These are phyloP conservation scores for Linnemannia schmuckeri DNA, from an alignment of 192 early-diverging fungal species.

Conservation along the genomic window DNA sequence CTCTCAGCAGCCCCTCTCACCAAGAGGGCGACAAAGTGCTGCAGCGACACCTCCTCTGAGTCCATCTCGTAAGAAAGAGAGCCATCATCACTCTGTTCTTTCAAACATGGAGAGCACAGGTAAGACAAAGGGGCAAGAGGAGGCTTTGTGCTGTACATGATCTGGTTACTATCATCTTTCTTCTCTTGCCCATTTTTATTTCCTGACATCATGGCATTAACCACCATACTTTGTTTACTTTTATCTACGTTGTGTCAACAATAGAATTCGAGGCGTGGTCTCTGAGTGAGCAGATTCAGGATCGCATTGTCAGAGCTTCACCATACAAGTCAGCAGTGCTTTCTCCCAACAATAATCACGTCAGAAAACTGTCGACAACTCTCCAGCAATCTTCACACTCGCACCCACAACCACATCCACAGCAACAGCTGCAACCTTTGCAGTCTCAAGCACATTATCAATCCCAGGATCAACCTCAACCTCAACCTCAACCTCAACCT, in stretches of 20 bases:
- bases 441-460: not conserved
- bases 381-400: not conserved
- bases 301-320: slow-evolving; percentile 18
- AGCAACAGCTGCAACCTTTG: not conserved
- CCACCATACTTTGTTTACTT: not conserved
- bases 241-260: not conserved
- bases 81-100: slow-evolving; percentile 13
- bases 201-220: not conserved
- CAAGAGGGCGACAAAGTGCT: slow-evolving; percentile 2
- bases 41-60: slow-evolving; percentile 50
- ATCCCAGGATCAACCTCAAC: not conserved
- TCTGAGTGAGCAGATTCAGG: slow-evolving; percentile 41
- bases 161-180: not conserved
- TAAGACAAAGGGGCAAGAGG: not conserved
- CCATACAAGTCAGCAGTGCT: slow-evolving; percentile 35
- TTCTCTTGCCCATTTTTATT: not conserved
- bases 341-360: slow-evolving; percentile 16
- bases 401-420: not conserved
- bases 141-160: not conserved
- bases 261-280: slow-evolving; percentile 53
- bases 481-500: not conserved
- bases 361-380: not conserved
- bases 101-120: slow-evolving; percentile 38
- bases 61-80: slow-evolving; percentile 47
- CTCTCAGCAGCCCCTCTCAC: slow-evolving; percentile 31